A percentile compares a stretch with the other conserved stretches of the same genome.
phyloP scores from a whole-genome alignment of 495 filamentous ascomycete genomes.

The Thozetella sp. region DNA sequence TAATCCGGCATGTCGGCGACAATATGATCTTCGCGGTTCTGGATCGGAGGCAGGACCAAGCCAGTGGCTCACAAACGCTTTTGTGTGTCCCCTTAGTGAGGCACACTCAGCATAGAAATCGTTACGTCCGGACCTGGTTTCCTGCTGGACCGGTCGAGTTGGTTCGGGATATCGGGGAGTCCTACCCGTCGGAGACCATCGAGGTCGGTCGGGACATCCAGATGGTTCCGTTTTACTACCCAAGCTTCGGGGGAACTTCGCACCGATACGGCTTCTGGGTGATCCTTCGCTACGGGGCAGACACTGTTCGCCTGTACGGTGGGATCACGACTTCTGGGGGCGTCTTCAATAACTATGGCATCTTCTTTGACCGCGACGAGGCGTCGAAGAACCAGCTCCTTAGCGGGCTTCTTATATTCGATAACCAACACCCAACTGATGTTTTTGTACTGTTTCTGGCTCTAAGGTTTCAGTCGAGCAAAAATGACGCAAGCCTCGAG shows the following conservation, averaged over 20 bases:
- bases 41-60: not conserved
- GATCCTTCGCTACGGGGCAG: conserved; percentile 2
- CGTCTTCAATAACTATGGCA: conserved; percentile 11
- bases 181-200: conserved; percentile 2
- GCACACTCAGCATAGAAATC: conserved; percentile 6
- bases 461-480: not conserved
- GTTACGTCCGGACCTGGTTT: conserved; percentile 10
- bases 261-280: conserved; percentile 15
- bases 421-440: no score
- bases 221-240: conserved; percentile 11
- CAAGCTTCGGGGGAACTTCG: conserved; percentile 8
- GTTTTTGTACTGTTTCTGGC: not conserved
- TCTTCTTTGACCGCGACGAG: conserved; percentile 8
- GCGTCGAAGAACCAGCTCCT: not conserved
- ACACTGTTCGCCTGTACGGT: not conserved
- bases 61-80: conserved; percentile 1
- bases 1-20: conserved; percentile 2
- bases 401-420: not conserved
- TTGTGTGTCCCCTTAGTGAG: conserved; percentile 9
- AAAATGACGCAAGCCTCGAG: not conserved
- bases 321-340: not conserved
- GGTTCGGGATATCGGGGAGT: not conserved
- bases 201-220: conserved; percentile 12
- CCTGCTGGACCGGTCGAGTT: conserved; percentile 7
- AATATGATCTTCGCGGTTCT: conserved; percentile 9